Conservation (phyloP, 352 stramenopile genomes). For the Phytophthora tentaculata region DNA sequence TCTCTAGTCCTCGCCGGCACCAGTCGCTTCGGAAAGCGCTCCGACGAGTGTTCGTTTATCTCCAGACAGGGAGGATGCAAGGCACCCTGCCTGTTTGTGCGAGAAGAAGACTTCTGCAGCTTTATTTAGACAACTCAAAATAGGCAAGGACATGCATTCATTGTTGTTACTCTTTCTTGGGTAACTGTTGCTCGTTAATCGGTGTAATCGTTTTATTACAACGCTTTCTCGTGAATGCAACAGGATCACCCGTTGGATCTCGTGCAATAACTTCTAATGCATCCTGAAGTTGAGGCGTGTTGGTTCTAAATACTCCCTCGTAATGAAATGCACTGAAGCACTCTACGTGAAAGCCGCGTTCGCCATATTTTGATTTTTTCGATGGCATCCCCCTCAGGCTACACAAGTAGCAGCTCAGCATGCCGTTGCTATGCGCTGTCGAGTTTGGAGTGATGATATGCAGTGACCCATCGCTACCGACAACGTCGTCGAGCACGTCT, state of each 20-base stretch:
- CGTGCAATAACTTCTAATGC: slow-evolving; percentile 14
- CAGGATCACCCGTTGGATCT: slow-evolving; percentile 7
- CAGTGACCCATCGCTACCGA: slow-evolving; percentile 5
- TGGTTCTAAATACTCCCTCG: neutral
- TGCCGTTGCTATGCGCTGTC: slow-evolving; percentile 9
- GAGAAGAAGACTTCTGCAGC: neutral
- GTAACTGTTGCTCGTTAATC: neutral
- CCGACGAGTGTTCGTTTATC: neutral
- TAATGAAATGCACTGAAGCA: slow-evolving; percentile 17
- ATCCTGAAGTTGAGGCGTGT: slow-evolving; percentile 12
- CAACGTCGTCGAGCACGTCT: slow-evolving; percentile 1
- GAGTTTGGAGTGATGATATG: slow-evolving; percentile 14
- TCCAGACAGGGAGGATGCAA: neutral
- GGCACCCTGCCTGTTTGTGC: neutral
- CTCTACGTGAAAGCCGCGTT: slow-evolving; percentile 13
- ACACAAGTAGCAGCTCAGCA: slow-evolving; percentile 14
- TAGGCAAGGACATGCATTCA: no score
- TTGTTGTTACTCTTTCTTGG: neutral
- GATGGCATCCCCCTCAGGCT: slow-evolving; percentile 2
- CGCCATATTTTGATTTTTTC: slow-evolving; percentile 9
- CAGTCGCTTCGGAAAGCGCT: no score
- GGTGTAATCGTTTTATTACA: slow-evolving; percentile 1
- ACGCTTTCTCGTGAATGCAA: slow-evolving; percentile 13
- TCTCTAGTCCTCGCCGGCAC: no score
- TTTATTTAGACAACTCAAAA: no score